phyloP scores from a whole-genome alignment of 805 yeast species.

The Sungouiella blattae region DNA sequence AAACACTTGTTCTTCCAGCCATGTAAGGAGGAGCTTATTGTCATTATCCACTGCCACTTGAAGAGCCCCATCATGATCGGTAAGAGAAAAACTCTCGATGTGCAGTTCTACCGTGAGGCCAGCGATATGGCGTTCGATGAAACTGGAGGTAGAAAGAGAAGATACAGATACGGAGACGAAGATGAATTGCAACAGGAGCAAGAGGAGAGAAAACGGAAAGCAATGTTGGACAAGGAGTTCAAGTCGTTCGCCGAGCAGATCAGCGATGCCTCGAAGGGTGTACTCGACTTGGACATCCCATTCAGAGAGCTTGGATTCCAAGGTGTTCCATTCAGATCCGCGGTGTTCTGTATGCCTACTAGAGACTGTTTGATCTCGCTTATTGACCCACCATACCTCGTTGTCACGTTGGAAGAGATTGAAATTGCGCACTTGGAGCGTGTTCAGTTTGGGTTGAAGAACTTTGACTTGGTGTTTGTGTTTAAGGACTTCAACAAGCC shows the following conservation, averaged over 20 bases:
- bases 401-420: slow-evolving; percentile 84
- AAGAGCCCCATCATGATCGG: slow-evolving; percentile 94
- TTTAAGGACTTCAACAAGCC: slow-evolving; percentile 87
- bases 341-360: slow-evolving; percentile 93
- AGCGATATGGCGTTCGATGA: slow-evolving; percentile 95
- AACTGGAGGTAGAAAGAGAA: slow-evolving; percentile 90
- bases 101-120: slow-evolving; percentile 95
- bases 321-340: slow-evolving; percentile 95
- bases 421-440: slow-evolving; percentile 95
- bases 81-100: slow-evolving; percentile 90
- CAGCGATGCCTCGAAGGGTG: slow-evolving; percentile 81
- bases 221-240: slow-evolving; percentile 87
- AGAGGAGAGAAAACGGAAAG: slow-evolving; percentile 92
- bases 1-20: slow-evolving; percentile 95
- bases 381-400: slow-evolving; percentile 92
- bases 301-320: slow-evolving; percentile 94
- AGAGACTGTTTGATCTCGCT: slow-evolving; percentile 94
- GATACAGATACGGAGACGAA: slow-evolving; percentile 91
- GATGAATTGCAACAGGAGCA: slow-evolving; percentile 98
- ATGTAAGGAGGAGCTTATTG: slow-evolving; percentile 89
- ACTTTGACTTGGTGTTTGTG: slow-evolving; percentile 94
- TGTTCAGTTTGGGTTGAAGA: slow-evolving; percentile 94
- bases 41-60: slow-evolving; percentile 86
- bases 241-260: slow-evolving; percentile 84
- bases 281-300: slow-evolving; percentile 86